Base-by-base conservation (phyloP, 148 eudicot genomes). In the Rhododendron ovatum region DNA sequence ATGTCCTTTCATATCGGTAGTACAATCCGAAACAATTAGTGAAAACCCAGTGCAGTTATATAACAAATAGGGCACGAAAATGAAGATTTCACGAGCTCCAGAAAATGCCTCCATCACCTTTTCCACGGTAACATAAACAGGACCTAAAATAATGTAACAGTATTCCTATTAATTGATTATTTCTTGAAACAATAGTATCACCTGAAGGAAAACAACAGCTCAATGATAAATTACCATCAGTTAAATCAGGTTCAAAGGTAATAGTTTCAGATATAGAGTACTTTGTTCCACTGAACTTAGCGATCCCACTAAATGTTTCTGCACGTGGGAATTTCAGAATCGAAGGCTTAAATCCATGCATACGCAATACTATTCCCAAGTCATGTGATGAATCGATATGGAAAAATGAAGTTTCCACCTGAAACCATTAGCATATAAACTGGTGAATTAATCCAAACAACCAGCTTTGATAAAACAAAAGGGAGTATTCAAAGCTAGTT, bases 361-460 rank as follows among this genome's bases (percentile, higher is more conserved):
- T 83, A 75, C 86, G 82, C 83, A 95, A 94, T 43, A 91, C 89
- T 85, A 98, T 84, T 30, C 86, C 89, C 84, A 98, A 91, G 89
- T 98, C 99, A 87, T 98, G 98, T 17, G 98, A 95, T 83, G 98
- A 94, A 93, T 98, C 99, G 86, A 98, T 86, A 87, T 95, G 96
- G 83, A 90, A 95, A 88, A 94, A 91, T 83, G 96, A 93, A 77
- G 93, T 91, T 87, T 94, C 98, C 86, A 89, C 98, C 99, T 98
- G 95, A 85, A 88, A 90, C 51, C 11, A 71, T 43, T 28, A 61
- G 71, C 59, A 11, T 74, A 55, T 71, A 26, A 1, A 73, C 24
- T 76, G 57, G 71, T 82, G 14, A 63, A 82, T 33, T 37, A 28
- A 87, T 45, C 30, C 39, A 67, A 65, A 71, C 41, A 17, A 77